Evolutionary conservation across 768 basidiomycete species (phyloP), one percentile per base, ranked within the genome.

Genomic region (Boletus tomentosulus): DNA sequence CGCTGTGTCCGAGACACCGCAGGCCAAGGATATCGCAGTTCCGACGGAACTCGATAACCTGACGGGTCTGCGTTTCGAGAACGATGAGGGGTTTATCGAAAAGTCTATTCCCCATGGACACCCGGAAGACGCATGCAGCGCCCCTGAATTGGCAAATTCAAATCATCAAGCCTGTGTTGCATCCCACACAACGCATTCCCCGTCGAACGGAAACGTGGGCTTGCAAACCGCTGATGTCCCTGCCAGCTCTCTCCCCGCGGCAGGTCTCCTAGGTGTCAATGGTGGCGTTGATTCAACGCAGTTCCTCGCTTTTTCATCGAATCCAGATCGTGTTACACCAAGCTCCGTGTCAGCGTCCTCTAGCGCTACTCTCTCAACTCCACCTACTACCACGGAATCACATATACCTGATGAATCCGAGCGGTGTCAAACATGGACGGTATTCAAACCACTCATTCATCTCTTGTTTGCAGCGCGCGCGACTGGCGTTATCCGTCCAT

Each of bases 401-500:
- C 30, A 38, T 12, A 34, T 46, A 45, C 34, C 7, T 22, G 56
- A 60, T 42, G 54, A 63, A 46, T 41, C 2, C 49, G 48, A 37
- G 45, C 48, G 28, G n/a, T 42, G 15, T n/a, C 51, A 52, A 46
- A 44, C 61, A 22, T 65, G 68, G 50, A 19, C 53, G 19, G 55
- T 53, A 45, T 79, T 78, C 56, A 56, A 57, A 33, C 58, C 70
- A 27, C 61, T 70, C 48, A 58, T 70, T 28, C 37, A 59, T 12
- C 42, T 50, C 50, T 49, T 70, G 31, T 48, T 69, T 16, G 57
- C 53, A 33, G 61, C 57, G 24, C 65, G 60, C 31, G 55, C 57
- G 15, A 68, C 65, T 6, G 77, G 77, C 4, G 53, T 64, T 27
- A 0, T 37, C 27, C 70, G 60, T 16, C 71, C 78, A 12, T 63